phyloP scores from a whole-genome alignment of 495 filamentous ascomycete species.

The Collariella sp. region DNA sequence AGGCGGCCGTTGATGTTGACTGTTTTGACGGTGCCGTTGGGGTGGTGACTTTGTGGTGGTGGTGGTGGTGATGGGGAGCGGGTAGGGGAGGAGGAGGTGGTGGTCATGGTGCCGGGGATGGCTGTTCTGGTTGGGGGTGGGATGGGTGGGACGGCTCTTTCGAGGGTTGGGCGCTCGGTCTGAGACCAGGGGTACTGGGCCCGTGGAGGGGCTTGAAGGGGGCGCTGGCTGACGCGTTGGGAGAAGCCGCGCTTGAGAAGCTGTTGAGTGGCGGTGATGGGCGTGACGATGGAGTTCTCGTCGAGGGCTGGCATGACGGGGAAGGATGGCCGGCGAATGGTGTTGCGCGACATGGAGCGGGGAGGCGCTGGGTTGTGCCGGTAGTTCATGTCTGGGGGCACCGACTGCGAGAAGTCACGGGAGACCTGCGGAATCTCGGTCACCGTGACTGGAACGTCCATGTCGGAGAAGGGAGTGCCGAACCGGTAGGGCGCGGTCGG shows the following conservation, averaged over 20 bases:
- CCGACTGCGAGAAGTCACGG: conserved; percentile 72
- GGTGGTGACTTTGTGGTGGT: conserved; percentile 7
- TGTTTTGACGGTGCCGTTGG: conserved; percentile 6
- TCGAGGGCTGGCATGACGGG: conserved; percentile 49
- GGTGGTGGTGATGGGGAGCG: conserved; percentile 33
- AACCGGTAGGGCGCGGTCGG: conserved; percentile 55
- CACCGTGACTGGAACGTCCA: conserved; percentile 80
- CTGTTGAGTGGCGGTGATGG: conserved; percentile 13
- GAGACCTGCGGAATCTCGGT: conserved; percentile 59
- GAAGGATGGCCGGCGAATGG: conserved; percentile 49
- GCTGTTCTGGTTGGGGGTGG: conserved; percentile 15
- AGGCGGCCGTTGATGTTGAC: conserved; percentile 47
- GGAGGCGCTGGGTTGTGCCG: conserved; percentile 35
- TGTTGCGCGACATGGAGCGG: conserved; percentile 48
- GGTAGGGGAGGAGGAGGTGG: conserved; percentile 35
- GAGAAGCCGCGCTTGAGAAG: conserved; percentile 26
- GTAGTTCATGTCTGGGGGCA: conserved; percentile 85
- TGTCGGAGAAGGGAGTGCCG: conserved; percentile 75
- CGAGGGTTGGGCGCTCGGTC: conserved; percentile 30
- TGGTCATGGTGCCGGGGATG: conserved; percentile 8
- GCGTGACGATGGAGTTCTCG: conserved; percentile 36
- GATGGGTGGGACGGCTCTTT: conserved; percentile 29
- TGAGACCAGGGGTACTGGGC: conserved; percentile 42
- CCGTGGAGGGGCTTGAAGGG: conserved; percentile 40
- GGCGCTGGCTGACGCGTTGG: conserved; percentile 25